Evolutionary conservation across 441 rosid genomes (phyloP).

Genomic region (Gossypium gossypioides): DNA sequence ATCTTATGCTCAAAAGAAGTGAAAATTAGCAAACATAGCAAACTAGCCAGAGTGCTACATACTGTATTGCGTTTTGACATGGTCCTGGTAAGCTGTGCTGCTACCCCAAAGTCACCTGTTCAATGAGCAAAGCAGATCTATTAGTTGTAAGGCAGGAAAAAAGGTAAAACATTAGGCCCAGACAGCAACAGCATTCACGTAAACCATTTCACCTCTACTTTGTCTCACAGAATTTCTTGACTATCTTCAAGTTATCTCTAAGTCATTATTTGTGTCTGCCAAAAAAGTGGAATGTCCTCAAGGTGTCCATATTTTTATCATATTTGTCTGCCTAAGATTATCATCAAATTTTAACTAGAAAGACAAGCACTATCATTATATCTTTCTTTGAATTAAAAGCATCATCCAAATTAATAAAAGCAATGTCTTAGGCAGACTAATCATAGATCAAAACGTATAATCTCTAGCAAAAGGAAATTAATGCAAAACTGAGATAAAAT

Average conservation of each 20-base stretch:
- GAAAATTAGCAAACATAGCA: background rate
- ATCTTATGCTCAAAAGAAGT: conserved; percentile 1
- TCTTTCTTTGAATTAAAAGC: background rate
- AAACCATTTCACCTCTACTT: background rate
- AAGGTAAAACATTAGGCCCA: background rate
- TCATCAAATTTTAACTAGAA: background rate
- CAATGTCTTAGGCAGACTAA: background rate
- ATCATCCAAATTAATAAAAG: background rate
- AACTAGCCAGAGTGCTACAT: conserved; percentile 9
- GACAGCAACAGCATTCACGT: background rate
- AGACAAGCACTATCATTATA: background rate
- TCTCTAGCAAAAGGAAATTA: background rate
- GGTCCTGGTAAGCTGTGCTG: conserved; percentile 95
- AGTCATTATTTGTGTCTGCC: background rate
- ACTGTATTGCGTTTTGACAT: conserved; percentile 99
- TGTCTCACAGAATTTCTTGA: background rate
- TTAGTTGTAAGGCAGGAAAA: background rate
- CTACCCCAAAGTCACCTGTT: conserved; percentile 99
- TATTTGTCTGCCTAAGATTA: background rate
- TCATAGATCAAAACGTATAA: background rate
- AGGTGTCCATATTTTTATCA: background rate
- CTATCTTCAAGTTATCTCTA: background rate
- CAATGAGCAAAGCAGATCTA: conserved; percentile 19
- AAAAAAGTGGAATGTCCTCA: background rate
- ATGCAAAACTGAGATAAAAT: background rate